phyloP scores from a whole-genome alignment of 306 rosid genomes.

The Alnus rubra region DNA sequence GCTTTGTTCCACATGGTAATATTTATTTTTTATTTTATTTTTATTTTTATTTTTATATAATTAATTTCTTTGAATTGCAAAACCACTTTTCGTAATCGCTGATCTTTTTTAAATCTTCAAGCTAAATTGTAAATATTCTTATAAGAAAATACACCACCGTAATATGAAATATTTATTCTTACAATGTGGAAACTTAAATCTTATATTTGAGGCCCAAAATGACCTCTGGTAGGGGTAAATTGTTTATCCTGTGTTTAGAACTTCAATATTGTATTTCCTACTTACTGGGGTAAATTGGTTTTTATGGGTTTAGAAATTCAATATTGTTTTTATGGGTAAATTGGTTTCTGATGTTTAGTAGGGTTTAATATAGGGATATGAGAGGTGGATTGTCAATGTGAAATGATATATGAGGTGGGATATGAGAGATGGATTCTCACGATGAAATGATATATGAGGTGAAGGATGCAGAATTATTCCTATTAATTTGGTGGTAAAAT shows the following conservation, averaged over 20 bases:
- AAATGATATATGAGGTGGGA: not conserved
- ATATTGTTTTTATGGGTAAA: too few species aligned
- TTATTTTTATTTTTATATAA: not conserved
- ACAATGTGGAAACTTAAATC: not conserved
- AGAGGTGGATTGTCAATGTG: not conserved
- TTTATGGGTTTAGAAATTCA: too few species aligned
- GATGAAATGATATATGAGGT: not conserved
- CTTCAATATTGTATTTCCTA: too few species aligned
- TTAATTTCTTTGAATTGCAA: not conserved
- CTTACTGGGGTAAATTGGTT: not conserved
- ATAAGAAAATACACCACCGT: too few species aligned
- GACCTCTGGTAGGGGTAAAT: too few species aligned
- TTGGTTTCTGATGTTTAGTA: too few species aligned
- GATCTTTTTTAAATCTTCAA: not conserved
- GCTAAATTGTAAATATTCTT: too few species aligned
- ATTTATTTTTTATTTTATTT: not conserved
- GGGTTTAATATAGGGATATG: not conserved
- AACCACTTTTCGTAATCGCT: not conserved
- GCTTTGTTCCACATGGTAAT: conserved; percentile 31
- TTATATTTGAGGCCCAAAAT: too few species aligned
- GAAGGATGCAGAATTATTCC: not conserved
- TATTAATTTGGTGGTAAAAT: not conserved
- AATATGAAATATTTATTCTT: too few species aligned
- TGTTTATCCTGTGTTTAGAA: not conserved
- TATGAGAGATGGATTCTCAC: not conserved